Conservation (phyloP, 129 eudicot species). For the Arctium lappa region DNA sequence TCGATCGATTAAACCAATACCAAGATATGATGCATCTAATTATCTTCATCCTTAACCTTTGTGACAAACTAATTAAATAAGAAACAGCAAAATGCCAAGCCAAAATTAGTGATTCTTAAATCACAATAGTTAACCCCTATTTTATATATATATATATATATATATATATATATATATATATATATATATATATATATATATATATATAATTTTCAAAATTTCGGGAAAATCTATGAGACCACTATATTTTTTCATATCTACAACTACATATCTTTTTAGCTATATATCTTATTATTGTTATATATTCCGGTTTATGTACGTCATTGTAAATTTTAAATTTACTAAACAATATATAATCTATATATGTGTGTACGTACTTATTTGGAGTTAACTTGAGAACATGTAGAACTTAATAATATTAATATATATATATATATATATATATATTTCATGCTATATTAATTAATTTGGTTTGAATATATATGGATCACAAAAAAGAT, state of each 20-base stretch:
- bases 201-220: not conserved
- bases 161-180: no score
- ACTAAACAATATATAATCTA: not conserved
- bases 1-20: slow-evolving; percentile 4
- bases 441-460: no score
- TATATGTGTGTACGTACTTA: not conserved
- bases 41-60: slow-evolving; percentile 14
- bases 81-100: not conserved
- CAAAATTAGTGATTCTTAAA: not conserved
- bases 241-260: not conserved
- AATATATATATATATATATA: no score
- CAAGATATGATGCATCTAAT: not conserved
- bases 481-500: no score
- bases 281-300: not conserved
- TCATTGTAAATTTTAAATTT: not conserved
- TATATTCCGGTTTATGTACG: not conserved
- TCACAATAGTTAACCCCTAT: not conserved
- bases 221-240: not conserved
- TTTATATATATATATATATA: no score
- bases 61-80: not conserved
- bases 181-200: not conserved
- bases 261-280: not conserved
- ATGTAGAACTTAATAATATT: not conserved
- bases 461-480: no score
- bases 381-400: not conserved